Evolutionary conservation across 2,329 filamentous ascomycete genomes (phyloP).

Genomic region (Amauroascus verrucosus): DNA sequence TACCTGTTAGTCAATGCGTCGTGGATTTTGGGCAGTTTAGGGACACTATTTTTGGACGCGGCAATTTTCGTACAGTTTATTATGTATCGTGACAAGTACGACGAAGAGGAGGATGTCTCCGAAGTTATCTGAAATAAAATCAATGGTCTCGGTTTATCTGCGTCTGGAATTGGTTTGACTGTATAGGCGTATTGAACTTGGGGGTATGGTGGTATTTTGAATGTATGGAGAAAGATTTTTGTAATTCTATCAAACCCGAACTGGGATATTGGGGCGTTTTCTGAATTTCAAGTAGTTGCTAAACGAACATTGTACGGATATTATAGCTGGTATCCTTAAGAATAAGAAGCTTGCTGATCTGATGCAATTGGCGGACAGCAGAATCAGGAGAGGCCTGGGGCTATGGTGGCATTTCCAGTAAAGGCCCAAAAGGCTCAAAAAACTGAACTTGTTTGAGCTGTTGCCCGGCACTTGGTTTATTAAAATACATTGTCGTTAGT

Average conservation of each 20-base stretch:
- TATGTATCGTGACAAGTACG: constrained; percentile 51
- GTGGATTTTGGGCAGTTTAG: constrained; percentile 82
- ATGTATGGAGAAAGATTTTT: not conserved
- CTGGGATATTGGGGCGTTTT: no score
- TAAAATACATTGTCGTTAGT: no score
- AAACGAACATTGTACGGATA: no score
- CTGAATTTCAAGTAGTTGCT: no score
- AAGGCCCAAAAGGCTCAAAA: no score
- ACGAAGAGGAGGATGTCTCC: constrained; percentile 6
- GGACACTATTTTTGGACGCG: constrained; percentile 75
- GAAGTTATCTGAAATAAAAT: not conserved
- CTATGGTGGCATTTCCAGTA: no score
- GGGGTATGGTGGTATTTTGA: not conserved
- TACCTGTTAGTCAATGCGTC: constrained; percentile 86
- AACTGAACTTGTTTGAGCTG: no score
- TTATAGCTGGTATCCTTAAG: no score
- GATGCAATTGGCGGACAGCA: no score
- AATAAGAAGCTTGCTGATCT: no score
- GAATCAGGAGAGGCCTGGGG: no score
- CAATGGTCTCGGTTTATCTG: not conserved
- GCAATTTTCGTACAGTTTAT: constrained; percentile 89
- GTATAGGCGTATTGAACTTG: not conserved
- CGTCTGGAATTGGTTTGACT: not conserved
- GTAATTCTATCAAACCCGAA: not conserved
- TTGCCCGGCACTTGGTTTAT: no score